Percentiles rank a stretch among this genome's conserved stretches.
Conservation (phyloP, 2,329 filamentous ascomycete genomes). For the Orbilia blumenaviensis region DNA sequence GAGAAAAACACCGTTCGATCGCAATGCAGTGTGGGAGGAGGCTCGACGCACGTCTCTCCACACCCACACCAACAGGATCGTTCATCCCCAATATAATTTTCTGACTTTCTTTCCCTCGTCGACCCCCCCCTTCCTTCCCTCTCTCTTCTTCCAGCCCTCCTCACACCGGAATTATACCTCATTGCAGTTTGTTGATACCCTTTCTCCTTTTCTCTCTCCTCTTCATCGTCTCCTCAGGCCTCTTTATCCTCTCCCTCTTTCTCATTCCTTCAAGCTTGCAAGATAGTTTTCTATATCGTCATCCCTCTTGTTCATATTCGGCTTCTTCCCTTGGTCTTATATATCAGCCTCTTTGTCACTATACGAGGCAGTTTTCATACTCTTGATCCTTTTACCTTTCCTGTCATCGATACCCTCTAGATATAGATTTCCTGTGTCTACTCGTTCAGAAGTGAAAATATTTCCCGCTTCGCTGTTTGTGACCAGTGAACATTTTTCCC, state of each 20-base stretch:
- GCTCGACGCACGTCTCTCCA: slow-evolving; percentile 34
- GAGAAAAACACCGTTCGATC: slow-evolving; percentile 30
- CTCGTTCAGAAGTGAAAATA: slow-evolving; percentile 32
- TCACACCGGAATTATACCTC: slow-evolving; percentile 18
- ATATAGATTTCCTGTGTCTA: slow-evolving; percentile 49
- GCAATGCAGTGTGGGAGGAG: slow-evolving; percentile 19
- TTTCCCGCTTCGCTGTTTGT: slow-evolving; percentile 21
- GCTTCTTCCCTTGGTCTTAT: slow-evolving; percentile 3
- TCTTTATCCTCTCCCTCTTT: slow-evolving; percentile 13
- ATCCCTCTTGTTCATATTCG: neutral
- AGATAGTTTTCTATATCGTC: slow-evolving; percentile 18
- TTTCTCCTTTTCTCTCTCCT: slow-evolving; percentile 22
- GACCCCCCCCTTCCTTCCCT: slow-evolving; percentile 33
- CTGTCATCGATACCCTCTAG: slow-evolving; percentile 39
- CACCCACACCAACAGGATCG: slow-evolving; percentile 53
- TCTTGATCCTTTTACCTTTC: neutral
- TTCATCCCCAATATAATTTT: slow-evolving; percentile 54
- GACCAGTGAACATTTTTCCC: slow-evolving; percentile 36
- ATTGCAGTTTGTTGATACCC: slow-evolving; percentile 31
- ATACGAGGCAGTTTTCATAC: neutral
- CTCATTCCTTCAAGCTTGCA: slow-evolving; percentile 22
- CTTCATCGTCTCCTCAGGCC: slow-evolving; percentile 1
- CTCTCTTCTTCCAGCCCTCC: slow-evolving; percentile 24
- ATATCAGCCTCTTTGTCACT: slow-evolving; percentile 6
- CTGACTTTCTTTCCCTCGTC: slow-evolving; percentile 37